These are phyloP conservation scores for Serendipita sp. DNA, from an alignment of 768 basidiomycete genomes.

Conservation along the genomic window DNA sequence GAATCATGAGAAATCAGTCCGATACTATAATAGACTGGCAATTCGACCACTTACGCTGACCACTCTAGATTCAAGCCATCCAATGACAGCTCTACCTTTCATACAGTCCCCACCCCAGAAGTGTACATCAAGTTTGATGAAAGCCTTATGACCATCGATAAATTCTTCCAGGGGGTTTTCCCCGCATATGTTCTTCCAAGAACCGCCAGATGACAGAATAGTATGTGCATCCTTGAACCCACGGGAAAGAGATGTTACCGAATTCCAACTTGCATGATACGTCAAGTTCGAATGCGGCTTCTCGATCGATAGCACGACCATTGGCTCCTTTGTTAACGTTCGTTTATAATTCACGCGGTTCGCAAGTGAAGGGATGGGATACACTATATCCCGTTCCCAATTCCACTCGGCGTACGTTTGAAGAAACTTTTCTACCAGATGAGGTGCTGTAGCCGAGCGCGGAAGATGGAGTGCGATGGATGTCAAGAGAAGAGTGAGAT, in stretches of 20 bases:
- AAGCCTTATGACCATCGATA: constrained; percentile 8
- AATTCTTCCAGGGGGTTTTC: constrained; percentile 6
- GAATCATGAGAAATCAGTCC: not conserved
- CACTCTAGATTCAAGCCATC: constrained; percentile 14
- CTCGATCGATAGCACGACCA: constrained; percentile 13
- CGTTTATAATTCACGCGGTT: constrained; percentile 8
- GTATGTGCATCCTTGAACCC: constrained; percentile 3
- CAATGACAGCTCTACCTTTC: constrained; percentile 12
- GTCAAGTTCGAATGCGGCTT: constrained; percentile 12
- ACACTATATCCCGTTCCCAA: constrained; percentile 12
- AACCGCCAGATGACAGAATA: not conserved
- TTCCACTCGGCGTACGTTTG: constrained; percentile 11
- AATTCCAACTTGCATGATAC: constrained; percentile 9
- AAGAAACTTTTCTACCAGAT: constrained; percentile 13
- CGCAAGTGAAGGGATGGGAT: constrained; percentile 1
- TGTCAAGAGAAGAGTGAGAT: constrained; percentile 13
- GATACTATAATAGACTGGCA: not conserved
- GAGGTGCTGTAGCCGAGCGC: constrained; percentile 1
- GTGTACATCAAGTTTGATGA: constrained; percentile 13
- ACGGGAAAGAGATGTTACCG: constrained; percentile 4
- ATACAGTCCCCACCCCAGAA: constrained; percentile 13
- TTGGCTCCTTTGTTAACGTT: constrained; percentile 8
- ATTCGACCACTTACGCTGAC: constrained; percentile 10
- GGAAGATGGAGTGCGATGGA: constrained; percentile 7
- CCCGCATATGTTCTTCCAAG: constrained; percentile 10